Evolutionary conservation across 139 green algal genomes (phyloP).

Genomic region (Chlamydomonas eustigma): DNA sequence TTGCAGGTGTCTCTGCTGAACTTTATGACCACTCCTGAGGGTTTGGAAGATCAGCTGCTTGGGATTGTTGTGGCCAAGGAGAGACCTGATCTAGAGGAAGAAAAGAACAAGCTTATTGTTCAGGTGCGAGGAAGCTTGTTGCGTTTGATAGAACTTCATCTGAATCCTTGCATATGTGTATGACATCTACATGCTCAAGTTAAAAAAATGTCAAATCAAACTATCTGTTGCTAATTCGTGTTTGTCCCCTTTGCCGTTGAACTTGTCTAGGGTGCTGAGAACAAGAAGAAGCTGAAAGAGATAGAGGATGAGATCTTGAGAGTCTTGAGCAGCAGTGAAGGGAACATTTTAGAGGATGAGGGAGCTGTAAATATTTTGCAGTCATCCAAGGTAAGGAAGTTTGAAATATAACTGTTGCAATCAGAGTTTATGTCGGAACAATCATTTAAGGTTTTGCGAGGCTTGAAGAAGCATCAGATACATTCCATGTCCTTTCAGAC

Average conservation of each 20-base stretch:
- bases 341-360: conserved; percentile 85
- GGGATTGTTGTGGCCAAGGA: conserved; percentile 74
- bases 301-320: conserved; percentile 83
- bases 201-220: no score
- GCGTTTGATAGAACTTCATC: no score
- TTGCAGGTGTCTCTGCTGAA: conserved; percentile 71
- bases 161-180: no score
- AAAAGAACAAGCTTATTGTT: conserved; percentile 76
- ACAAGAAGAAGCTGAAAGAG: conserved; percentile 76
- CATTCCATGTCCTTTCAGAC: no score
- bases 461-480: no score
- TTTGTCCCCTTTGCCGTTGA: no score
- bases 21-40: conserved; percentile 79
- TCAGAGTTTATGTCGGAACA: background rate
- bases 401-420: background rate
- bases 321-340: conserved; percentile 63
- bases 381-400: conserved; percentile 20
- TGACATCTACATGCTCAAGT: no score
- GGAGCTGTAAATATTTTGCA: conserved; percentile 69
- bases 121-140: conserved; percentile 25
- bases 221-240: no score
- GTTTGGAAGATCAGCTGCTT: conserved; percentile 77
- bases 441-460: background rate
- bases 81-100: conserved; percentile 75
- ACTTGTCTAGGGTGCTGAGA: conserved; percentile 67